Evolutionary conservation across 495 filamentous ascomycete genomes (phyloP).

Genomic region (Talaromyces ruber): DNA sequence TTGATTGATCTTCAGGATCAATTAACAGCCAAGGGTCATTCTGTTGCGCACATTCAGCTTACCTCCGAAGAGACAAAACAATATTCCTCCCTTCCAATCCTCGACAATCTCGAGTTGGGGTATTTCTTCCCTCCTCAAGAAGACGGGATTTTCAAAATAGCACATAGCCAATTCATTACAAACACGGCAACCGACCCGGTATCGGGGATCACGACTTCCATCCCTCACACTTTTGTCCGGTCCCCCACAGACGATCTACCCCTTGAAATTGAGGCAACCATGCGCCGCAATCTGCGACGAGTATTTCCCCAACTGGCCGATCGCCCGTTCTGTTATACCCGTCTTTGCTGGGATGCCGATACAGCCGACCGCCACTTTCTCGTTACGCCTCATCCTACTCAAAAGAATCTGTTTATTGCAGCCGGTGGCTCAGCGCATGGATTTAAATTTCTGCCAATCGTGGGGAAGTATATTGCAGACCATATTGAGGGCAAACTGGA

Average conservation of each 20-base stretch:
- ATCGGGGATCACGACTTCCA: conserved; percentile 11
- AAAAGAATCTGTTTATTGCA: conserved; percentile 34
- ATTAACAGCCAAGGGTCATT: conserved; percentile 17
- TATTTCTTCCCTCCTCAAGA: conserved; percentile 5
- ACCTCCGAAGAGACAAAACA: conserved; percentile 12
- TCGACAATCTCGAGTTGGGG: background rate
- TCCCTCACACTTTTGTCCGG: conserved; percentile 11
- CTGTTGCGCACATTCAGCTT: conserved; percentile 19
- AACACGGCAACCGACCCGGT: background rate
- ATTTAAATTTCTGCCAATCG: conserved; percentile 41
- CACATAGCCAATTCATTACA: conserved; percentile 3
- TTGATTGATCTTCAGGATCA: conserved; percentile 26
- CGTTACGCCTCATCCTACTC: conserved; percentile 33
- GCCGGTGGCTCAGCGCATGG: conserved; percentile 44
- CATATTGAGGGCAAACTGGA: conserved; percentile 30
- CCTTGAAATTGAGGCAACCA: conserved; percentile 13
- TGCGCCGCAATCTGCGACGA: conserved; percentile 12
- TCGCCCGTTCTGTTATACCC: conserved; percentile 18
- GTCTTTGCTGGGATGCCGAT: conserved; percentile 49
- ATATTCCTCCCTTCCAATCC: conserved; percentile 8
- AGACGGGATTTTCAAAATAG: conserved; percentile 3
- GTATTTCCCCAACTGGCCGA: conserved; percentile 15
- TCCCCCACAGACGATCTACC: conserved; percentile 5
- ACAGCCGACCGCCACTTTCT: conserved; percentile 43
- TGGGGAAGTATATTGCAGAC: conserved; percentile 39